Base-by-base conservation (phyloP, 1,139 yeast species). In the Pichia kudriavzevii region DNA sequence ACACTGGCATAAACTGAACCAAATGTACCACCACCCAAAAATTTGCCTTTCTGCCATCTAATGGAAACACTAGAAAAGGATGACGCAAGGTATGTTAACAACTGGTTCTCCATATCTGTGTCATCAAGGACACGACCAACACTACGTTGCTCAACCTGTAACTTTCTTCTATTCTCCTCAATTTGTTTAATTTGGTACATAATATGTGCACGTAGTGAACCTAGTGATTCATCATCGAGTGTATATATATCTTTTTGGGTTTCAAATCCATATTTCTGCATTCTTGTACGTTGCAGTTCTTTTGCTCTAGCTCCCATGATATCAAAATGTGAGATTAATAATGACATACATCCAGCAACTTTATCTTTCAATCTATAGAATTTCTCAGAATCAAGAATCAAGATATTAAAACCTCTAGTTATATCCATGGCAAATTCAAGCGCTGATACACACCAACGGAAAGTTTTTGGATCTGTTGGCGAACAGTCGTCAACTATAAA, bases 251-350 rank as follows among this genome's bases (percentile, higher is more conserved):
- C 72, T 42, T 68, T 66, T 14, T 48, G 52, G 4, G 48, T 31
- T 50, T 59, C 70, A n/a, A 66, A 48, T 22, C 43, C 47, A 72
- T 68, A 75, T 47, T 64, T 72, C 53, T 67, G 65, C 59, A 66
- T 62, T 50, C 67, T 66, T 47, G 64, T 69, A 55, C 48, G 59
- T 53, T 53, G 67, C 57, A 60, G 69, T 66, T 84, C 93, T 53
- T 81, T 82, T 6, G 95, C 82, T 50, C 97, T 71, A 0, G 97
- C 96, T 35, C 98, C 98, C 95, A 91, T 91, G 39, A 91, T 87
- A 61, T 91, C 98, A 54, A 91, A 91, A 61, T 91, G 98, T 0
- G 96, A 84, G 45, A 91, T 88, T 43, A 91, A 67, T 36, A 91
- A 64, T 2, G 96, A 79, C 93, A 91, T 87, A 59, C 97, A 87